Evolutionary conservation across 2,329 filamentous ascomycete genomes (phyloP).

Genomic region (Leptographium wingfieldii): DNA sequence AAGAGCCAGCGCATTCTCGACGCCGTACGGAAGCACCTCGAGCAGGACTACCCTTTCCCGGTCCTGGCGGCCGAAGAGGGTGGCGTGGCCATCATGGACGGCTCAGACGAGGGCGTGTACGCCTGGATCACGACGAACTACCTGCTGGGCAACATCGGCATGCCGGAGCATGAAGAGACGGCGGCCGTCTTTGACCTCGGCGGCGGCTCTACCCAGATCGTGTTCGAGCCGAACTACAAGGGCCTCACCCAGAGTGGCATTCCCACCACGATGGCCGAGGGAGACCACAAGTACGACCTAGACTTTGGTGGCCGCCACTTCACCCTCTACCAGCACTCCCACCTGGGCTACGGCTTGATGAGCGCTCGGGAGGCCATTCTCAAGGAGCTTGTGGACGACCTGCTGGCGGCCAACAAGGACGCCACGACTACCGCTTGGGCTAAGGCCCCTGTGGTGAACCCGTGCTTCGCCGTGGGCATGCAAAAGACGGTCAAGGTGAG

Average conservation of each 20-base stretch:
- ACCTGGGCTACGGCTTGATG: constrained; percentile 95
- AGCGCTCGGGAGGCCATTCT: constrained; percentile 82
- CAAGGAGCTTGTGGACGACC: constrained; percentile 57
- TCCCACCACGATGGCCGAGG: constrained; percentile 71
- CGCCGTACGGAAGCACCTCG: constrained; percentile 70
- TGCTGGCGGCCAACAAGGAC: constrained; percentile 48
- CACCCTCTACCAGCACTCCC: constrained; percentile 93
- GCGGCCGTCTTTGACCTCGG: constrained; percentile 94
- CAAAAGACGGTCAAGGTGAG: constrained; percentile 60
- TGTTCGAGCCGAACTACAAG: constrained; percentile 92
- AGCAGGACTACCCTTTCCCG: constrained; percentile 87
- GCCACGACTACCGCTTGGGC: constrained; percentile 54
- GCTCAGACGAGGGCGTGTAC: constrained; percentile 92
- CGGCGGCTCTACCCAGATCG: constrained; percentile 94
- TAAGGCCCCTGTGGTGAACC: constrained; percentile 60
- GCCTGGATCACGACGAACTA: constrained; percentile 99
- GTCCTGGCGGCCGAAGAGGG: constrained; percentile 75
- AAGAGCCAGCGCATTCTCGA: constrained; percentile 74
- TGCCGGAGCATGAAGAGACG: constrained; percentile 77
- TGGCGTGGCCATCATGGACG: constrained; percentile 95
- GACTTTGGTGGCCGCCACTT: constrained; percentile 80
- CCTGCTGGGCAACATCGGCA: constrained; percentile 92
- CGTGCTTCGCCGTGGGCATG: constrained; percentile 77
- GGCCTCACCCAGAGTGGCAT: constrained; percentile 60
- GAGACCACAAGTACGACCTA: constrained; percentile 92